A percentile compares a stretch with the other conserved stretches of the same genome.
phyloP scores from a whole-genome alignment of 495 filamentous ascomycete species.

The Pseudomonodictys pantanalensis region DNA sequence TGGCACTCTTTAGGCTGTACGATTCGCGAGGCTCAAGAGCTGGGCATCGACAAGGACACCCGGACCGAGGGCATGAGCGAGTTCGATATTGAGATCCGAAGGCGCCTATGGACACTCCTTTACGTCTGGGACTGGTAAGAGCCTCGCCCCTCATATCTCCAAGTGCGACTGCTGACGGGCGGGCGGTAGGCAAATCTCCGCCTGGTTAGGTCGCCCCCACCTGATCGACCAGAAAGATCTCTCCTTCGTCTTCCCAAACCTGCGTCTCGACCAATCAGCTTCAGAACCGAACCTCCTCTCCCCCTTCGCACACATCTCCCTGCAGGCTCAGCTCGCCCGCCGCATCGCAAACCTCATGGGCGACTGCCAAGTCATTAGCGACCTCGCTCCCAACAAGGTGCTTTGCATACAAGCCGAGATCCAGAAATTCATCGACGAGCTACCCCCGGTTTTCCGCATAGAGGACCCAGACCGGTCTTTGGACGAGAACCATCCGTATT shows the following conservation, averaged over 20 bases:
- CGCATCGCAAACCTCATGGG: slow-evolving; percentile 11
- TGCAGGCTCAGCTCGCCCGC: slow-evolving; percentile 42
- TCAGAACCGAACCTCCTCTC: slow-evolving; percentile 38
- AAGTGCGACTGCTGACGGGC: too few species aligned
- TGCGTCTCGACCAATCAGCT: slow-evolving; percentile 41
- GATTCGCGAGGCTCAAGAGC: slow-evolving; percentile 53
- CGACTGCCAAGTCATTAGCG: not conserved
- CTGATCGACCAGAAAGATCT: slow-evolving; percentile 43
- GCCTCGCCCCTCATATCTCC: not conserved
- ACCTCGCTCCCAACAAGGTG: slow-evolving; percentile 21
- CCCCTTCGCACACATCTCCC: slow-evolving; percentile 45
- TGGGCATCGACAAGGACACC: slow-evolving; percentile 49
- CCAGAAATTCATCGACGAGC: slow-evolving; percentile 43
- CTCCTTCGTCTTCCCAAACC: slow-evolving; percentile 41
- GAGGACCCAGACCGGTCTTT: slow-evolving; percentile 45
- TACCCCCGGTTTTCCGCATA: slow-evolving; percentile 47
- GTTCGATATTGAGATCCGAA: slow-evolving; percentile 43
- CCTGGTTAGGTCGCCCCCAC: slow-evolving; percentile 42
- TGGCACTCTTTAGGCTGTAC: slow-evolving; percentile 50
- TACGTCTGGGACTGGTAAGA: slow-evolving; percentile 42
- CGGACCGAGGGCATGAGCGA: slow-evolving; percentile 43
- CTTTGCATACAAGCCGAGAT: slow-evolving; percentile 30
- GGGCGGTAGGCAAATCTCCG: slow-evolving; percentile 44
- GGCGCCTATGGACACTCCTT: slow-evolving; percentile 44
- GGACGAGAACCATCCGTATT: slow-evolving; percentile 45